Evolutionary conservation across 192 early-diverging fungal species (phyloP), one percentile per base, ranked within the genome.

Genomic region (Backusella tuberculispora): DNA sequence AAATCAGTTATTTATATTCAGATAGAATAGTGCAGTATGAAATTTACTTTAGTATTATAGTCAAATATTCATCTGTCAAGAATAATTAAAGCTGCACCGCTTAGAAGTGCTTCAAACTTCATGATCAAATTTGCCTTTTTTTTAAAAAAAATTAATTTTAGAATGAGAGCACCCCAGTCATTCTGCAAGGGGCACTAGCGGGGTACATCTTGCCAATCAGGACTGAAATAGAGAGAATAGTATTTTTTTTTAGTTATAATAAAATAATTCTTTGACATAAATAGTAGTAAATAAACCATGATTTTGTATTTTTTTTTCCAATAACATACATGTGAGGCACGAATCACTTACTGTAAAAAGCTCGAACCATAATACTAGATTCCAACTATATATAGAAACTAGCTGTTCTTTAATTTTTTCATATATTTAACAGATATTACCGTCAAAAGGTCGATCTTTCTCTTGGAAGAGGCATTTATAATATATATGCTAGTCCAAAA

Each of bases 321-420:
- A 60, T 19, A 60, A 60, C 21, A 60, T 60, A 60, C 53, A 60
- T 60, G 21, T 60, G 53, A 60, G 53, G 53, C 53, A 60, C 53
- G 10, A 24, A 24, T 60, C 53, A 60, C 53, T 24, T 60, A 60
- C 53, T 60, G 53, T 24, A 60, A 60, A 60, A 60, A 60, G 53
- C 21, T 60, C 53, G 53, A 60, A 60, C 53, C 53, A 60, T 19
- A 60, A 60, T 26, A 60, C 68, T 34, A 29, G 21, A 26, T 0
- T 60, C 53, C 53, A 26, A 60, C 53, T 56, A 56, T 56, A 56
- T 56, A 56, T 56, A 56, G 50, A 56, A 56, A 56, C 50, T 24
- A 8, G 50, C 50, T 60, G 53, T 24, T 60, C 26, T 60, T 10
- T 24, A 60, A 60, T 24, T 60, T 60, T 60, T 12, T 26, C 24